Percentiles rank a stretch among this genome's conserved stretches.
Evolutionary conservation across 495 filamentous ascomycete genomes (phyloP).

Genomic region (Astrocystis sublimbata): DNA sequence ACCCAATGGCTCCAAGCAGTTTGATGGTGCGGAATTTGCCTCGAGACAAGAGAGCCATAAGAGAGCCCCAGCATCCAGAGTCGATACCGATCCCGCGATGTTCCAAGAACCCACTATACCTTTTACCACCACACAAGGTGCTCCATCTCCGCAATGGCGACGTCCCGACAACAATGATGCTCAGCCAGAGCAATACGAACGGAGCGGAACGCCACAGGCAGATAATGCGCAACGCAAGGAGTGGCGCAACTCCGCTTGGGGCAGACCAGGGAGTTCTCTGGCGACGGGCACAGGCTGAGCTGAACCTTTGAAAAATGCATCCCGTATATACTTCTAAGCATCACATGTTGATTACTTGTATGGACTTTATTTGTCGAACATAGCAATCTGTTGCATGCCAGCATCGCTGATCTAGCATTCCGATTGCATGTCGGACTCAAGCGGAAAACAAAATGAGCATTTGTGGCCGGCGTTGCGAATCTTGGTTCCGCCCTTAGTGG

Average conservation of each 20-base stretch:
- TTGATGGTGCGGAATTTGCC: constrained; percentile 58
- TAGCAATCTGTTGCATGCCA: not conserved
- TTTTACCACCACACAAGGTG: constrained; percentile 37
- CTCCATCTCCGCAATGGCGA: constrained; percentile 48
- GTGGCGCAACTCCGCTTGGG: constrained; percentile 58
- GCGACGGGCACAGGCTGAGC: constrained; percentile 31
- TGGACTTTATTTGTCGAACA: constrained; percentile 8
- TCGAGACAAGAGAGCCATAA: constrained; percentile 46
- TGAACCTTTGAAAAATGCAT: not conserved
- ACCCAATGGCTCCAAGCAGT: constrained; percentile 56
- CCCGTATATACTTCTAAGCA: constrained; percentile 19
- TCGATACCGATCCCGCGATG: constrained; percentile 76
- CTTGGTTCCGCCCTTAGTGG: constrained; percentile 3
- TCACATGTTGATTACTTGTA: constrained; percentile 16
- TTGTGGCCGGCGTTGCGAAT: constrained; percentile 14
- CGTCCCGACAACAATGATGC: constrained; percentile 39
- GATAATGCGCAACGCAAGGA: constrained; percentile 43
- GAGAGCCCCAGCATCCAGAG: constrained; percentile 51
- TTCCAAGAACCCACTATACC: constrained; percentile 62
- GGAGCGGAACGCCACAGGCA: constrained; percentile 40
- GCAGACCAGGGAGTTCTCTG: constrained; percentile 40
- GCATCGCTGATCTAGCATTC: not conserved
- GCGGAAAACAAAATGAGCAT: constrained; percentile 12
- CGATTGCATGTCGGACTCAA: not conserved
- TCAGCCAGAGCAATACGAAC: constrained; percentile 36